Percentiles rank a stretch among this genome's conserved stretches.
Conservation (phyloP, 2,329 filamentous ascomycete genomes). For the Exophiala lecanii-corni region DNA sequence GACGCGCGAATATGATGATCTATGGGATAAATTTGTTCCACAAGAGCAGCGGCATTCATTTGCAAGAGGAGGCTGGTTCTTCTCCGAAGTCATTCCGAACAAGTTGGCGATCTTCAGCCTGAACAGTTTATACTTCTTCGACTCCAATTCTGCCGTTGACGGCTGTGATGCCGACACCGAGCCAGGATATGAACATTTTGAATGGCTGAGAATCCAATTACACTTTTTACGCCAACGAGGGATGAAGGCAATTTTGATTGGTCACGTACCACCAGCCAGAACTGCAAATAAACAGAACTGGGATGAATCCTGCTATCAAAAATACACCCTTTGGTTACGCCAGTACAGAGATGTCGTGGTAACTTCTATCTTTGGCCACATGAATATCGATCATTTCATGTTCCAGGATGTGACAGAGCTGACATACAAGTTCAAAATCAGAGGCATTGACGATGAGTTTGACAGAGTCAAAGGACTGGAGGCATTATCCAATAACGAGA, state of each 20-base stretch:
- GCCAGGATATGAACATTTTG: constrained; percentile 89
- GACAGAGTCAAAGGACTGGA: constrained; percentile 16
- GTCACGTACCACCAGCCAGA: constrained; percentile 87
- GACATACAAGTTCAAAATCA: constrained; percentile 36
- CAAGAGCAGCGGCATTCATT: constrained; percentile 90
- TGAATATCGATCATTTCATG: constrained; percentile 98
- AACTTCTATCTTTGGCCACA: constrained; percentile 79
- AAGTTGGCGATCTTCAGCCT: constrained; percentile 85
- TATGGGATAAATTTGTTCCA: constrained; percentile 86
- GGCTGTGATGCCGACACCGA: constrained; percentile 75
- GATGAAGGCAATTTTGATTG: constrained; percentile 92
- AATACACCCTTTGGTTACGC: constrained; percentile 84
- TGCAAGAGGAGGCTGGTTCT: constrained; percentile 90
- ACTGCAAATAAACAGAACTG: constrained; percentile 80
- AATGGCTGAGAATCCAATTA: constrained; percentile 89
- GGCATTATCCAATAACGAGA: constrained; percentile 31
- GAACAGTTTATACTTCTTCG: constrained; percentile 95
- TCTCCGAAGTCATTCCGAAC: constrained; percentile 81
- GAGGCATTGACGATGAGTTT: constrained; percentile 44
- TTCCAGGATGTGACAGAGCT: constrained; percentile 80
- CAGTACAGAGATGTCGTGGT: constrained; percentile 89
- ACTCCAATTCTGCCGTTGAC: constrained; percentile 87
- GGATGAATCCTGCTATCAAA: constrained; percentile 98
- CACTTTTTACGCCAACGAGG: constrained; percentile 74
- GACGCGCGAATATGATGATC: constrained; percentile 68